phyloP scores from a whole-genome alignment of 768 basidiomycete genomes.

The Suillus subluteus region DNA sequence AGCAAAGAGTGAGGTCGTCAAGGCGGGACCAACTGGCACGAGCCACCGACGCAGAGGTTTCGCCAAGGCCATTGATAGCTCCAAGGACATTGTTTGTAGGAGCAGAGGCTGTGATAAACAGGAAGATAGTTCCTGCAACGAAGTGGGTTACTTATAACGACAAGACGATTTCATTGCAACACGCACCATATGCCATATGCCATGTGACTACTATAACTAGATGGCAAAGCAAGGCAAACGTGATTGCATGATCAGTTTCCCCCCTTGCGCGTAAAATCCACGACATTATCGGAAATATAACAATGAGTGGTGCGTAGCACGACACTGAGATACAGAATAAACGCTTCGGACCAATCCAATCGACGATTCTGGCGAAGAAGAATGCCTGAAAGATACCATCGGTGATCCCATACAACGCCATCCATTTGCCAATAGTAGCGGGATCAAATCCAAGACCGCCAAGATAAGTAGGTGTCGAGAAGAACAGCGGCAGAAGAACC shows the following conservation, averaged over 20 bases:
- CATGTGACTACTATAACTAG: slow-evolving; percentile 31
- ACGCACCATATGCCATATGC: slow-evolving; percentile 48
- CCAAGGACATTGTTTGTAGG: slow-evolving; percentile 59
- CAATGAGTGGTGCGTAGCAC: slow-evolving; percentile 42
- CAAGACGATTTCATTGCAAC: neutral
- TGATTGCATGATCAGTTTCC: slow-evolving; percentile 32
- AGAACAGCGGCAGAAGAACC: slow-evolving; percentile 49
- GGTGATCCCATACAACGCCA: slow-evolving; percentile 41
- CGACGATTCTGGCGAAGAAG: slow-evolving; percentile 45
- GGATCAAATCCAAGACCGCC: slow-evolving; percentile 49
- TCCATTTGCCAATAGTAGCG: slow-evolving; percentile 41
- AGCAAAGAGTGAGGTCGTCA: slow-evolving; percentile 55
- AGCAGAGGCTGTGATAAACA: slow-evolving; percentile 55
- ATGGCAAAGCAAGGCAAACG: slow-evolving; percentile 38
- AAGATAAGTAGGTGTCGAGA: slow-evolving; percentile 43
- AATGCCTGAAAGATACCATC: slow-evolving; percentile 44
- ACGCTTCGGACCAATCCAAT: slow-evolving; percentile 42
- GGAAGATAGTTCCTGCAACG: slow-evolving; percentile 49
- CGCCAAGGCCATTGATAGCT: slow-evolving; percentile 60
- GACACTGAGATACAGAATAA: slow-evolving; percentile 44
- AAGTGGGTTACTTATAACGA: slow-evolving; percentile 9
- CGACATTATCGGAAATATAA: slow-evolving; percentile 50
- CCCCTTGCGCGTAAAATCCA: slow-evolving; percentile 35
- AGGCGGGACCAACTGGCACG: slow-evolving; percentile 54
- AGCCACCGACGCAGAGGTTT: slow-evolving; percentile 48